A percentile compares a stretch with the other conserved stretches of the same genome.
Evolutionary conservation across 2,329 filamentous ascomycete genomes (phyloP).

Genomic region (Dactylellina leptospora): DNA sequence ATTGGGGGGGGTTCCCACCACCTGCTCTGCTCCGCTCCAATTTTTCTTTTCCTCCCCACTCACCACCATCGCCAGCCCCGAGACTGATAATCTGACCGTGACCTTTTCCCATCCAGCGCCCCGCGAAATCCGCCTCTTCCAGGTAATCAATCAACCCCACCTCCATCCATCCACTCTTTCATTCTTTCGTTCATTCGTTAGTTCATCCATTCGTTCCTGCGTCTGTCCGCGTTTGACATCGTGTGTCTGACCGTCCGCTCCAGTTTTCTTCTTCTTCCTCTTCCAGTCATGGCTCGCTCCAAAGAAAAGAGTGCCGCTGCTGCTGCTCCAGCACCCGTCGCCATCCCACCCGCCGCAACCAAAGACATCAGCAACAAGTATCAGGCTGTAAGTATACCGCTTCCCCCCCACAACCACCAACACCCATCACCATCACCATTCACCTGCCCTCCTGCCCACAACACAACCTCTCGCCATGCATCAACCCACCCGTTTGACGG

Average conservation of each 20-base stretch:
- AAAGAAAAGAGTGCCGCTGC: conserved; percentile 45
- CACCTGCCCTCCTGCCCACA: conserved; percentile 6
- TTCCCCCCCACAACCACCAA: not conserved
- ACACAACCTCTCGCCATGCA: not conserved
- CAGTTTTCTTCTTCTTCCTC: conserved; percentile 11
- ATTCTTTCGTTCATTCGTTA: too few relatives aligned
- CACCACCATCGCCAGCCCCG: conserved; percentile 3
- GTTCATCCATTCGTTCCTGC: too few relatives aligned
- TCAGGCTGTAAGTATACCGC: conserved; percentile 34
- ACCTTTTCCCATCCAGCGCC: not conserved
- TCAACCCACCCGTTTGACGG: not conserved
- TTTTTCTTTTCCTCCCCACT: conserved; percentile 3
- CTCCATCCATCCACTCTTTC: too few relatives aligned
- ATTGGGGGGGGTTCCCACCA: conserved; percentile 21
- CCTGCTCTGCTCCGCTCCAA: not conserved
- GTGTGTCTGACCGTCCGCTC: not conserved
- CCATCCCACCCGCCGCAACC: not conserved
- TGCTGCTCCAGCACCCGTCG: not conserved
- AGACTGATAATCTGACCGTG: not conserved
- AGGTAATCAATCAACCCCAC: not conserved
- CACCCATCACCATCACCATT: conserved; percentile 4
- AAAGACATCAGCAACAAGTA: conserved; percentile 36
- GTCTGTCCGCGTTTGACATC: conserved; percentile 8
- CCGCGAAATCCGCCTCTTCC: not conserved
- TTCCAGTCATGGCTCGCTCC: conserved; percentile 32